These are phyloP conservation scores for Eucalyptus tenuipes DNA, from an alignment of 345 rosid genomes.

Conservation along the genomic window DNA sequence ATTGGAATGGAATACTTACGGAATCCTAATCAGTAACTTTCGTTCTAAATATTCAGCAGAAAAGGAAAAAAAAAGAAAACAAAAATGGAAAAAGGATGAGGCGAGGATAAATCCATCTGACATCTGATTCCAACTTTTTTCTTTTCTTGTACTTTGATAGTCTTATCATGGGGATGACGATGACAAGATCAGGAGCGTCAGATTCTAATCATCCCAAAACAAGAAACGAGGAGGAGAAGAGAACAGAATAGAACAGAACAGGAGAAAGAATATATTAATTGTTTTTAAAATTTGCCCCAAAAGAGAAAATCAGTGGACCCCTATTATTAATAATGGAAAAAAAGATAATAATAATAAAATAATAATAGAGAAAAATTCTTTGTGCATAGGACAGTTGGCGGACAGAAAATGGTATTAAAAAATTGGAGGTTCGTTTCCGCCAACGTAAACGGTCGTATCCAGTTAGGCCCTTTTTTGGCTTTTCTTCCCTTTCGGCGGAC, in stretches of 20 bases:
- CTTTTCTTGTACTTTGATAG: background rate
- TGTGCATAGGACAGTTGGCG: background rate
- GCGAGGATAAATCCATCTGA: background rate
- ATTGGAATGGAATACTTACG: background rate
- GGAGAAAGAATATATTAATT: background rate
- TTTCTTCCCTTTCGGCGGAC: background rate
- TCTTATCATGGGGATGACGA: background rate
- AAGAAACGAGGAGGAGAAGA: background rate
- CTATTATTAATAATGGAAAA: background rate
- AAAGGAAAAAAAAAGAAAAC: fast-evolving
- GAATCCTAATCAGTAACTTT: background rate
- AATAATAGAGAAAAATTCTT: background rate
- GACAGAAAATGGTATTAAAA: background rate
- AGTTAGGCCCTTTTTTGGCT: background rate
- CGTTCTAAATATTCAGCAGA: background rate
- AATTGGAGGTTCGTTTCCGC: background rate
- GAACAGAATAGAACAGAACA: background rate
- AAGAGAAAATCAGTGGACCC: background rate
- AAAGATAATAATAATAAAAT: background rate
- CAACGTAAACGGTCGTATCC: background rate
- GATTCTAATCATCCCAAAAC: background rate
- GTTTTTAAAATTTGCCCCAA: background rate
- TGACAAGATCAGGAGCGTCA: background rate
- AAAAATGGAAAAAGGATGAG: background rate
- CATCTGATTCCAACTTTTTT: background rate